Evolutionary conservation across 1,139 yeast genomes (phyloP).

Genomic region (Magnusiomyces magnusii): DNA sequence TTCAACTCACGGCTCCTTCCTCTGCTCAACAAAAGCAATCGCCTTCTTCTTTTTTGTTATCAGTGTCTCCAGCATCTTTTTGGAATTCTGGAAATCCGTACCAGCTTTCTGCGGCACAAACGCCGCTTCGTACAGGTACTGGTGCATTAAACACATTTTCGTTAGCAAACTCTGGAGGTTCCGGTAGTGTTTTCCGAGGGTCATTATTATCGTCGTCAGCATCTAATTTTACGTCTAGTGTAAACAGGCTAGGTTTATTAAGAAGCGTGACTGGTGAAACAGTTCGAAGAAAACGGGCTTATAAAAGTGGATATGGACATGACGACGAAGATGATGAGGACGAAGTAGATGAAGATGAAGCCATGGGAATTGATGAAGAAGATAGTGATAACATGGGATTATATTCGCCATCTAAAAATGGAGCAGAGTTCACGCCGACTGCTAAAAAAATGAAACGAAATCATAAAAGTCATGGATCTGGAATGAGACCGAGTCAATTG

Average conservation of each 20-base stretch:
- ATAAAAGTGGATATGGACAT: not conserved
- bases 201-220: not conserved
- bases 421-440: not conserved
- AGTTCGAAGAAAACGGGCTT: not conserved
- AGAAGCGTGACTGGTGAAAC: not conserved
- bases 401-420: slow-evolving; percentile 1
- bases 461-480: not conserved
- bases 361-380: not conserved
- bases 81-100: slow-evolving; percentile 29
- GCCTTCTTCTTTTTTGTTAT: slow-evolving; percentile 38
- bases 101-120: slow-evolving; percentile 30
- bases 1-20: slow-evolving; percentile 36
- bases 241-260: not conserved
- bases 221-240: not conserved
- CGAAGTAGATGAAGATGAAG: too few species aligned
- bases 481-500: not conserved
- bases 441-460: not conserved
- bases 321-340: not conserved
- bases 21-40: slow-evolving; percentile 36
- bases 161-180: not conserved
- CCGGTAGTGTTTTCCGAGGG: not conserved
- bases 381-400: not conserved
- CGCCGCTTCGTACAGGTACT: slow-evolving; percentile 14
- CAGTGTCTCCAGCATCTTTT: slow-evolving; percentile 37
- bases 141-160: not conserved